Base-by-base conservation (phyloP, 1,284 basidiomycete species). In the Heterobasidion irregulare region DNA sequence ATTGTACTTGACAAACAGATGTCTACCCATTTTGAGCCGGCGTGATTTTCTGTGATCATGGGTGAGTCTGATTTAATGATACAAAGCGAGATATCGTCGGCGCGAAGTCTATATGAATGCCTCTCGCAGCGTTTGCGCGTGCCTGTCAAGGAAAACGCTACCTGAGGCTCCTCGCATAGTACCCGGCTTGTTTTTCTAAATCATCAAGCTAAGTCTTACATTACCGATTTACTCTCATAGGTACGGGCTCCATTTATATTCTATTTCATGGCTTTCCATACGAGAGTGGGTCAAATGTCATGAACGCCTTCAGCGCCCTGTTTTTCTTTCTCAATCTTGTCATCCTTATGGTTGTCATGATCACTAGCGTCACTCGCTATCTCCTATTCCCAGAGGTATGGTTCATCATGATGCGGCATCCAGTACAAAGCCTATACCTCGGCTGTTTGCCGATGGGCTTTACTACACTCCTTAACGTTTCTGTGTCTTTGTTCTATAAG, bases 391-490 rank as follows among this genome's bases (percentile, higher is more conserved):
- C 80, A 0, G 72, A 77, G 10, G 67, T 83, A 36, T 86, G 86
- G 76, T 57, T 46, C 8, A 66, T 75, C 5, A 79, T 85, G 69
- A 63, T 86, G 26, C 71, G 67, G 15, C 82, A 92, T 64, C 80
- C 84, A 4, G 70, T 75, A 0, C 80, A 84, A 53, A 83, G 85
- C 59, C 73, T 92, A 53, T 92, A 81, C 64, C 74, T 83, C 35
- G 83, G 84, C 10, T 81, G 80, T 26, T 80, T 86, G 54, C 81
- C 86, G 0, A 91, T 92, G 86, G 87, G 80, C 5, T 74, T 78
- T 12, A 75, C 80, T 0, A 91, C 89, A 0, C 70, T 91, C 36
- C 75, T 91, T 55, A 80, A 74, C 45, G 68, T 76, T 44, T 71
- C 76, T 2, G 70, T 77, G n/a, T 64, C 70, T 26, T 65, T 78